Evolutionary conservation across 139 green algal genomes (phyloP).

Genomic region (Eudorina sp.): DNA sequence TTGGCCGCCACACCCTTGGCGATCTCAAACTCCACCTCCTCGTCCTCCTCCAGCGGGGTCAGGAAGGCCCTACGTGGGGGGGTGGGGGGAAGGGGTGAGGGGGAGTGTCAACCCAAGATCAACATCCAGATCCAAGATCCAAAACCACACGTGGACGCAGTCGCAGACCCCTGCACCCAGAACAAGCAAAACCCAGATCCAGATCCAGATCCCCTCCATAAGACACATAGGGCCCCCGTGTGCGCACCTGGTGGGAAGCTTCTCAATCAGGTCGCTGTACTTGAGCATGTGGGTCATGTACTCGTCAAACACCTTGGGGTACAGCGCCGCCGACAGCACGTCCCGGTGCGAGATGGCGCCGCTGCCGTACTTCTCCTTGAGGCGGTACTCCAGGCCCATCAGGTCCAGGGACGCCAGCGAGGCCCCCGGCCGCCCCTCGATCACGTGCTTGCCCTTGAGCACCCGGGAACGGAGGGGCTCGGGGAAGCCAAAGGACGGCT

Average conservation of each 20-base stretch:
- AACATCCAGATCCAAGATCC: no score
- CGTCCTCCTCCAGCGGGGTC: conserved; percentile 87
- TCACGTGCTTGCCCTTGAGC: conserved; percentile 81
- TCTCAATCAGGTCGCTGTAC: conserved; percentile 81
- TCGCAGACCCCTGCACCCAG: no score
- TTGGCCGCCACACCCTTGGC: conserved; percentile 61
- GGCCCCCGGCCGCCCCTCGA: conserved; percentile 75
- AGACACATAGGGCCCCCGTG: no score
- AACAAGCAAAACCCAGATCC: no score
- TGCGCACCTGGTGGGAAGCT: conserved; percentile 81
- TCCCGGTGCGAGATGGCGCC: conserved; percentile 75
- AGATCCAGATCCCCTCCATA: no score
- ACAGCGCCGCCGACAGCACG: conserved; percentile 87
- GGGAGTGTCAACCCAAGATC: no score
- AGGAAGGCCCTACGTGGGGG: conserved; percentile 77
- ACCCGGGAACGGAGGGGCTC: conserved; percentile 85
- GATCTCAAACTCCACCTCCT: conserved; percentile 79
- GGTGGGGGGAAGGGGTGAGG: background rate
- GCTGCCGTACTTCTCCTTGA: conserved; percentile 76
- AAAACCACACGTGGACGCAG: no score
- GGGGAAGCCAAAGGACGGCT: conserved; percentile 86
- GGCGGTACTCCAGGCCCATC: conserved; percentile 66
- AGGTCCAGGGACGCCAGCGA: conserved; percentile 79
- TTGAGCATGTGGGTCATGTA: conserved; percentile 74
- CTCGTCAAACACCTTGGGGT: conserved; percentile 91